These are phyloP conservation scores for Pseudogymnoascus sp. DNA, from an alignment of 2,329 filamentous ascomycete genomes.

Conservation along the genomic window DNA sequence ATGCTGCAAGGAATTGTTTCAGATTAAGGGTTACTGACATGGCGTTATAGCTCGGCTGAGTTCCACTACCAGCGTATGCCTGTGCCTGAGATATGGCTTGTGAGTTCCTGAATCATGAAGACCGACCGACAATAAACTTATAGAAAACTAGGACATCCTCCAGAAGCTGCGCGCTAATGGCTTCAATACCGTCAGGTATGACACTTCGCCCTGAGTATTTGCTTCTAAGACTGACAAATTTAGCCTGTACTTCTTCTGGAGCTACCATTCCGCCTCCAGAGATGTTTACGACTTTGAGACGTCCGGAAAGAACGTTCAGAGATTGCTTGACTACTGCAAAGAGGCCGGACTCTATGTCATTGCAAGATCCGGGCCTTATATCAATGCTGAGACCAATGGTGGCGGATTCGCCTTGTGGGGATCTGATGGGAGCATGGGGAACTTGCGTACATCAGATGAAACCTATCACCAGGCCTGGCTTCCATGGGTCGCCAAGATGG, in stretches of 20 bases:
- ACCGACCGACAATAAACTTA: background rate
- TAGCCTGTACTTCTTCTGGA: constrained; percentile 44
- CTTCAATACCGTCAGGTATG: constrained; percentile 42
- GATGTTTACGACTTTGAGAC: constrained; percentile 43
- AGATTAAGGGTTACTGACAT: background rate
- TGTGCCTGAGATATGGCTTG: constrained; percentile 45
- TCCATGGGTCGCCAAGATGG: constrained; percentile 40
- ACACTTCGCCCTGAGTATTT: background rate
- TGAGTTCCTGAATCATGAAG: constrained; percentile 16
- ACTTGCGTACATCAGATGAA: constrained; percentile 36
- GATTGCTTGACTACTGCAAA: constrained; percentile 44
- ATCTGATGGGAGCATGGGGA: constrained; percentile 39
- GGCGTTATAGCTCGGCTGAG: constrained; percentile 29
- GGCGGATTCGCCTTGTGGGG: constrained; percentile 41
- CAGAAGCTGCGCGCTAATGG: constrained; percentile 47
- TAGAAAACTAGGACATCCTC: constrained; percentile 38
- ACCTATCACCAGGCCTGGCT: constrained; percentile 40
- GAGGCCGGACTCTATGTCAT: constrained; percentile 46
- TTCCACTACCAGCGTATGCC: constrained; percentile 48
- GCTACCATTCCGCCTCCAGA: constrained; percentile 39
- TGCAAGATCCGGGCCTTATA: constrained; percentile 44
- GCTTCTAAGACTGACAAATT: constrained; percentile 7
- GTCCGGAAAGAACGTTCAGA: constrained; percentile 43
- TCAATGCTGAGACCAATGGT: constrained; percentile 44
- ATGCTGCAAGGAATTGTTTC: background rate